A percentile compares a stretch with the other conserved stretches of the same genome.
These are phyloP conservation scores for Cryphonectria radicalis DNA, from an alignment of 2,329 filamentous ascomycete genomes.

Conservation along the genomic window DNA sequence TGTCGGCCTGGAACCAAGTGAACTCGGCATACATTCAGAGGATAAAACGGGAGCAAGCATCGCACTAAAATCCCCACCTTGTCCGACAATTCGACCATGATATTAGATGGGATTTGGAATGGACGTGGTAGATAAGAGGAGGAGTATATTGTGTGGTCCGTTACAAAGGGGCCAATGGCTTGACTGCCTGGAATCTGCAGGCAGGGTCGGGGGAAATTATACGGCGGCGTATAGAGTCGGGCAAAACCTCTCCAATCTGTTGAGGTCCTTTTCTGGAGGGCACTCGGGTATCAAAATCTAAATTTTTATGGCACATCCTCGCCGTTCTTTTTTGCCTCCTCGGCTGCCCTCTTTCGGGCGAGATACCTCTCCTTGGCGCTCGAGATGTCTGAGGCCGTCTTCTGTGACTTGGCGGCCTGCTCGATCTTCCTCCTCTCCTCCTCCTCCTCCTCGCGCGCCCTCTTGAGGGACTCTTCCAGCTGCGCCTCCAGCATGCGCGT, in stretches of 20 bases:
- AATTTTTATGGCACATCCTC: constrained; percentile 33
- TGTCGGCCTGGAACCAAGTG: constrained; percentile 77
- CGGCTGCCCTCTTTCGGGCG: constrained; percentile 74
- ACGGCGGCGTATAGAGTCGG: not conserved
- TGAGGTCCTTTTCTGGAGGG: constrained; percentile 4
- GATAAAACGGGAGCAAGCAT: constrained; percentile 59
- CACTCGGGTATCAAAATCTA: constrained; percentile 19
- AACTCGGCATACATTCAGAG: constrained; percentile 69
- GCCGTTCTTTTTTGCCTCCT: constrained; percentile 65
- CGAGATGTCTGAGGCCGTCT: constrained; percentile 76
- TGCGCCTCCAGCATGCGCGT: constrained; percentile 80
- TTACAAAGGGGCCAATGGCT: not conserved
- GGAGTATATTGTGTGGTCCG: not conserved
- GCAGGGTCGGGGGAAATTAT: not conserved
- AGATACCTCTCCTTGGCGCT: constrained; percentile 81
- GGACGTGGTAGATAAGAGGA: not conserved
- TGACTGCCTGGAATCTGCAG: not conserved
- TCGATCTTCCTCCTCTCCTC: constrained; percentile 66
- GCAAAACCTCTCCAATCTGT: constrained; percentile 7
- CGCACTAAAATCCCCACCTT: constrained; percentile 10
- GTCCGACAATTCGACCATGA: not conserved
- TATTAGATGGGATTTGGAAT: not conserved
- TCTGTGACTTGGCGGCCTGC: constrained; percentile 72
- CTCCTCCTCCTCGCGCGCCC: constrained; percentile 71
- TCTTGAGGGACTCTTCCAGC: constrained; percentile 73